phyloP scores from a whole-genome alignment of 1,284 basidiomycete species.

The Tilletiaria anomala region DNA sequence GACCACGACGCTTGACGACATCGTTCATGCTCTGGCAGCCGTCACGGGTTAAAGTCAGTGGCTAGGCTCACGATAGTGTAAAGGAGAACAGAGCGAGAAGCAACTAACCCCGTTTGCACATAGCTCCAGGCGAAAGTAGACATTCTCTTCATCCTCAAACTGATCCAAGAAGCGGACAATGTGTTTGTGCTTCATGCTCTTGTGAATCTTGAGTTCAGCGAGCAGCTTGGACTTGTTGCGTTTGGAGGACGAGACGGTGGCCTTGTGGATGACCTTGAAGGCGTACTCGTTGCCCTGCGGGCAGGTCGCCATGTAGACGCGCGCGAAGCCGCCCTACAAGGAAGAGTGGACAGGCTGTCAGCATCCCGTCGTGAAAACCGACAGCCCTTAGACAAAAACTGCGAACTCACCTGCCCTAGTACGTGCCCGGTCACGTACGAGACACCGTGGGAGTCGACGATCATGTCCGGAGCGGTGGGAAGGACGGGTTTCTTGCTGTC shows the following conservation, averaged over 20 bases:
- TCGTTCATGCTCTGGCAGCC: conserved; percentile 60
- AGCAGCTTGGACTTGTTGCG: conserved; percentile 52
- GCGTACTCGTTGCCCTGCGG: conserved; percentile 37
- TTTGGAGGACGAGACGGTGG: conserved; percentile 38
- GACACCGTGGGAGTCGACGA: conserved; percentile 23
- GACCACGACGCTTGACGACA: conserved; percentile 69
- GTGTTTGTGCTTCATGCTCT: conserved; percentile 77
- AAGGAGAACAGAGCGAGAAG: background rate
- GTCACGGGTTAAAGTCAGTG: background rate
- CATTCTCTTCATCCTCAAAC: conserved; percentile 88
- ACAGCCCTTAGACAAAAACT: background rate
- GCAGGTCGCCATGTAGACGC: conserved; percentile 37
- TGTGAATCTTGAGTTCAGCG: conserved; percentile 96
- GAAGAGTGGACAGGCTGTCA: background rate
- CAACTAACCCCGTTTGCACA: conserved; percentile 61
- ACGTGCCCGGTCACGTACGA: conserved; percentile 22
- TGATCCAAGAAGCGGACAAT: conserved; percentile 84
- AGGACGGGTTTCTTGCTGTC: conserved; percentile 19
- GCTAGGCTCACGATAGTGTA: background rate
- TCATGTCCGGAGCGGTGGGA: conserved; percentile 27
- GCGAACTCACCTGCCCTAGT: conserved; percentile 20
- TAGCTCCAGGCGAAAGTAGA: conserved; percentile 91
- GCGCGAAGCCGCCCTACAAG: conserved; percentile 38
- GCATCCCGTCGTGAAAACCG: too few relatives aligned
- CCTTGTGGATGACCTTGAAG: conserved; percentile 43